phyloP scores from a whole-genome alignment of 1,284 basidiomycete genomes.

The Ustilago nuda region DNA sequence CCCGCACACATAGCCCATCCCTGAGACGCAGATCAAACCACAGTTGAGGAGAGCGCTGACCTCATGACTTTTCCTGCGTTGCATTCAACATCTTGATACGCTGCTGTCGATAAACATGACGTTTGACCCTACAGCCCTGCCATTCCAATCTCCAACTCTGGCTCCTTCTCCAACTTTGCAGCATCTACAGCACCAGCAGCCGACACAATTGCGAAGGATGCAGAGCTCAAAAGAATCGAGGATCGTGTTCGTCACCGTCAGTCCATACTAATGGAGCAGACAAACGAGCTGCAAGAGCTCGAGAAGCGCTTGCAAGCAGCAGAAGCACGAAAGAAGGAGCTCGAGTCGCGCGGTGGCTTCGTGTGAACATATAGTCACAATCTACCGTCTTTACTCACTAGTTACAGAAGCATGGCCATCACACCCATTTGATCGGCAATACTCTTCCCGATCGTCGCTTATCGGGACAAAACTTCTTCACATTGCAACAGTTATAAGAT shows the following conservation, averaged over 20 bases:
- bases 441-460: too few relatives aligned
- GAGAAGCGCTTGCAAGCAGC: slow-evolving; percentile 61
- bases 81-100: not conserved
- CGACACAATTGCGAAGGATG: slow-evolving; percentile 6
- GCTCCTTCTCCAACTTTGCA: slow-evolving; percentile 24
- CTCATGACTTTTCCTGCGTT: too few relatives aligned
- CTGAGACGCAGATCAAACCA: not conserved
- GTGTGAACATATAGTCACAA: slow-evolving; percentile 15
- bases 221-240: slow-evolving; percentile 47
- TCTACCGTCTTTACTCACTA: not conserved
- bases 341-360: slow-evolving; percentile 50
- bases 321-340: slow-evolving; percentile 54
- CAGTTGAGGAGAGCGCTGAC: slow-evolving; percentile 1
- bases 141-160: slow-evolving; percentile 40
- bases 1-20: not conserved
- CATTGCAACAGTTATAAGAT: too few relatives aligned
- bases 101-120: not conserved
- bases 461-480: too few relatives aligned
- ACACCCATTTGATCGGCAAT: not conserved
- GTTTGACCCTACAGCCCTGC: slow-evolving; percentile 14
- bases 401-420: not conserved
- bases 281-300: slow-evolving; percentile 59
- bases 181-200: slow-evolving; percentile 16
- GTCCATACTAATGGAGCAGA: slow-evolving; percentile 53
- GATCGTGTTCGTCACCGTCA: slow-evolving; percentile 57